Evolutionary conservation across 768 basidiomycete genomes (phyloP).

Genomic region (Lepiota venenata): DNA sequence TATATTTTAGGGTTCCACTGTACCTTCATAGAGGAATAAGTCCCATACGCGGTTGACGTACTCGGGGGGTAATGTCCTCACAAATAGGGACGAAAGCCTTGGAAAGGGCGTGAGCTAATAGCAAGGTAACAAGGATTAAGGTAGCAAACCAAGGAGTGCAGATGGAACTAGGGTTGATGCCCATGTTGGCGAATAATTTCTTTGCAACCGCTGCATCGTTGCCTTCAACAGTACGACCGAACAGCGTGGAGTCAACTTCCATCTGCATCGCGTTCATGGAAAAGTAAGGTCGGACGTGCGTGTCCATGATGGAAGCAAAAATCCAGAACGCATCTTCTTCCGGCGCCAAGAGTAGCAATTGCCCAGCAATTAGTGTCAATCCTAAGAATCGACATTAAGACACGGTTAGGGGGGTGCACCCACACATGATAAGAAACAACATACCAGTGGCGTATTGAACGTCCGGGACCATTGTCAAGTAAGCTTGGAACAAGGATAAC

Average conservation of each 20-base stretch:
- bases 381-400: constrained; percentile 34
- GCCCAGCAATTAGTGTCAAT: constrained; percentile 66
- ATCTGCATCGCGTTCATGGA: constrained; percentile 55
- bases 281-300: constrained; percentile 78
- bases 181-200: constrained; percentile 64
- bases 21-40: constrained; percentile 79
- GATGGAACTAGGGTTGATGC: constrained; percentile 51
- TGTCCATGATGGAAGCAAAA: constrained; percentile 83
- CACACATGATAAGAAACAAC: constrained; percentile 15
- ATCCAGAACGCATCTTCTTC: constrained; percentile 94
- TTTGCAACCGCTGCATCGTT: constrained; percentile 59
- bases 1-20: constrained; percentile 3
- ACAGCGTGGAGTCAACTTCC: constrained; percentile 74
- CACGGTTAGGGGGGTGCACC: not conserved
- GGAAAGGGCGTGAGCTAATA: not conserved
- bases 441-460: constrained; percentile 64
- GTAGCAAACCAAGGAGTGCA: constrained; percentile 58
- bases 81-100: constrained; percentile 77
- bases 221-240: constrained; percentile 63
- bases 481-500: constrained; percentile 62
- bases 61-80: constrained; percentile 58
- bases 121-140: not conserved
- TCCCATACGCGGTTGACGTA: constrained; percentile 80
- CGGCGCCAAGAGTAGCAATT: constrained; percentile 69
- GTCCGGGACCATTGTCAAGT: constrained; percentile 84